A percentile compares a stretch with the other conserved stretches of the same genome.
Conservation (phyloP, 139 green algal genomes). For the Coelastrella sp. region DNA sequence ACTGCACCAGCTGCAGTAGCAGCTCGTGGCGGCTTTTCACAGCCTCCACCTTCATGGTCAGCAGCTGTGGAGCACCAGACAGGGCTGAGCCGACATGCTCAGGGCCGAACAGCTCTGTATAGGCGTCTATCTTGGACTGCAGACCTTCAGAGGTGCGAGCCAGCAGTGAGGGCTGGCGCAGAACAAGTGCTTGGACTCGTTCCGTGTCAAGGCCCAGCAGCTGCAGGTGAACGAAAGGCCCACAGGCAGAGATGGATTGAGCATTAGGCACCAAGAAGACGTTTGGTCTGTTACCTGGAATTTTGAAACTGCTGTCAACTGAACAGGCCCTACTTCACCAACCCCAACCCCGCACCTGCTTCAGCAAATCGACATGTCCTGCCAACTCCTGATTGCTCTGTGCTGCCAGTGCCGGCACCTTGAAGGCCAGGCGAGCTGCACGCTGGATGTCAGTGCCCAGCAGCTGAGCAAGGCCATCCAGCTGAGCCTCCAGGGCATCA, state of each 20-base stretch:
- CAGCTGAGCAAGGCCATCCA: conserved; percentile 28
- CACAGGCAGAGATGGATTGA: background rate
- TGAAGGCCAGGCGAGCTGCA: conserved; percentile 40
- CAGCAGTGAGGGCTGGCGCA: conserved; percentile 46
- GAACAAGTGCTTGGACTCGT: background rate
- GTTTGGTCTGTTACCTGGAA: background rate
- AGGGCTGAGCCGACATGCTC: conserved; percentile 11
- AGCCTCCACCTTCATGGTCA: conserved; percentile 41
- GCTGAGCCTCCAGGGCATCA: conserved; percentile 30
- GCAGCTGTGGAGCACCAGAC: conserved; percentile 40
- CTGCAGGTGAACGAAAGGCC: background rate
- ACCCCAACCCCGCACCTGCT: background rate
- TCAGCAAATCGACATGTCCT: conserved; percentile 22
- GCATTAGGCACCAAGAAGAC: background rate
- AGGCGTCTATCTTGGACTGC: conserved; percentile 36
- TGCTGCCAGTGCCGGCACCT: conserved; percentile 47
- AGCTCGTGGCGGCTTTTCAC: conserved; percentile 33
- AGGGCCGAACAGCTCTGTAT: conserved; percentile 23
- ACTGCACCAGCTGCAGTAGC: conserved; percentile 18
- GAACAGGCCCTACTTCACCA: background rate
- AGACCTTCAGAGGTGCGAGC: conserved; percentile 29
- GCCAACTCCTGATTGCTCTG: conserved; percentile 19
- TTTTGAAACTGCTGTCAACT: background rate
- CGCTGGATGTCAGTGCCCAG: conserved; percentile 38
- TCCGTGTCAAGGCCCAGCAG: conserved; percentile 23